Conservation (phyloP, 2,329 filamentous ascomycete species). For the Monilinia aucupariae region DNA sequence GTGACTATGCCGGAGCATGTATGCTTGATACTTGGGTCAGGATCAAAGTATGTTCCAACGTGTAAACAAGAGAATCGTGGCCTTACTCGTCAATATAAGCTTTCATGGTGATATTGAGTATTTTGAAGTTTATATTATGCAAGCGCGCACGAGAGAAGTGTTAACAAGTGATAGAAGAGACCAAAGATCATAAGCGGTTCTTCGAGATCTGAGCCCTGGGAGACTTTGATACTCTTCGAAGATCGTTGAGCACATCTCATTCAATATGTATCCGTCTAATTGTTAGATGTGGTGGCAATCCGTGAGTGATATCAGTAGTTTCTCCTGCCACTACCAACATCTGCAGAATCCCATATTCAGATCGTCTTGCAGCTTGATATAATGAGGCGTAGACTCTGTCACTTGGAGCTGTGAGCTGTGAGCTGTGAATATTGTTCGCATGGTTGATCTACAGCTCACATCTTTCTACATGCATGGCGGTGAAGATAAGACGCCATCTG, state of each 20-base stretch:
- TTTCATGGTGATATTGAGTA: not conserved
- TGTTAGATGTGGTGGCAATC: not conserved
- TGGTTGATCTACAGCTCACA: not conserved
- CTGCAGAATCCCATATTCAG: not conserved
- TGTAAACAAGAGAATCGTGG: not conserved
- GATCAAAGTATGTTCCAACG: too few relatives aligned
- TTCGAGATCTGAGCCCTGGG: not conserved
- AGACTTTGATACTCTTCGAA: not conserved
- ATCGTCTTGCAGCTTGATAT: too few relatives aligned
- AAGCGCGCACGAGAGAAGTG: not conserved
- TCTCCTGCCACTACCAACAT: not conserved
- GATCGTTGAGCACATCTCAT: not conserved
- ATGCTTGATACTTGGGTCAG: not conserved
- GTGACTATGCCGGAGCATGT: not conserved
- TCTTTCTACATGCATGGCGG: too few relatives aligned
- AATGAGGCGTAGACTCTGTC: not conserved
- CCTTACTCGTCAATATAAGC: not conserved
- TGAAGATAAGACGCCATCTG: too few relatives aligned
- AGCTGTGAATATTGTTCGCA: not conserved
- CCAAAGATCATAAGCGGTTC: rapidly evolving
- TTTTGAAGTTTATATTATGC: not conserved
- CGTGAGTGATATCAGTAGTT: too few relatives aligned
- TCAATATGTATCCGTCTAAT: not conserved
- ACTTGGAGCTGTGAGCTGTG: not conserved
- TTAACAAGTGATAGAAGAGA: not conserved